Base-by-base conservation (phyloP, 2,329 filamentous ascomycete species). In the Lachnellula cervina region DNA sequence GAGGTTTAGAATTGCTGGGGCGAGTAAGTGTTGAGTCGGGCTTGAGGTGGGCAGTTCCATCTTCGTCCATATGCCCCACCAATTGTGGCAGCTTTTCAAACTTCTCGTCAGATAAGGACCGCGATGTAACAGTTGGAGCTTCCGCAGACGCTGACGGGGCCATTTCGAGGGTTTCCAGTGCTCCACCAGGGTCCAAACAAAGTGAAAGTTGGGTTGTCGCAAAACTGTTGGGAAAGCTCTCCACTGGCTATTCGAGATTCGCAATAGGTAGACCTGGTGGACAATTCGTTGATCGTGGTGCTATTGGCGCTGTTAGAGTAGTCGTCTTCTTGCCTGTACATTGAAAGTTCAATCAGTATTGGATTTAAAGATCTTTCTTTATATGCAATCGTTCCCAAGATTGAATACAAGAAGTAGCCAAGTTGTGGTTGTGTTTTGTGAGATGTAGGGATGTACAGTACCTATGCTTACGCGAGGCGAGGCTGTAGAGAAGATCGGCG, bases 21-120 rank as follows among this genome's bases (percentile, higher is more conserved):
- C 25, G 25, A n/a, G 43, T 16, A 42, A 61, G 53, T 23, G 28
- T 37, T 14, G 45, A 47, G 23, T 63, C 61, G 25, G 47, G 49
- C 42, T 58, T 16, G 5, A 66, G 56, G 50, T 19, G 59, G 8
- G 59, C 60, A 43, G 62, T 56, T 2, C 64, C 62, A 38, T 67
- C 59, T 53, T 56, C 21, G 45, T 58, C 56, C 45, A 66, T 40
- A 49, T 62, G 57, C 16, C 60, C 62, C 17, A 58, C 55, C 45
- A 64, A 35, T 45, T 62, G 59, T 21, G 57, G 52, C 8, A 54
- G 47, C 28, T 54, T 58, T 23, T 63, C 61, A 5, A 59, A 37
- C 28, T 54, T 58, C 19, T 63, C 61, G 4, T 58, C 32, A 9
- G 64, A 63, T 9, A 58, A 60, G 3, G 60, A 56, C n/a, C 55